A percentile compares a stretch with the other conserved stretches of the same genome.
phyloP scores from a whole-genome alignment of 2,329 filamentous ascomycete species.

The Cladophialophora bantiana region DNA sequence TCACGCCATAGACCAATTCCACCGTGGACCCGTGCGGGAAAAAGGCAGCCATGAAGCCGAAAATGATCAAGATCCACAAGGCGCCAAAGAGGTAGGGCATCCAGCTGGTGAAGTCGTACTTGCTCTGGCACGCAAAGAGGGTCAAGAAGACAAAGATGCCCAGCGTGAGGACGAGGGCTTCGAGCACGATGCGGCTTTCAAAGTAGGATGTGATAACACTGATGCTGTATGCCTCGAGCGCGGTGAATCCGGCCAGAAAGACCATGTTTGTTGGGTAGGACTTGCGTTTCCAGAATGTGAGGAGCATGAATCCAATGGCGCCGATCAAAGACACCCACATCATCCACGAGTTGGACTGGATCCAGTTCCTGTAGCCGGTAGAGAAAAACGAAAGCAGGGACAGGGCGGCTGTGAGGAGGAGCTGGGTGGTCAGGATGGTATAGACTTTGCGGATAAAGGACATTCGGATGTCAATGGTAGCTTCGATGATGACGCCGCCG shows the following conservation, averaged over 20 bases:
- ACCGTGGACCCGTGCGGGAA: constrained; percentile 81
- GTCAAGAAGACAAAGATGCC: constrained; percentile 70
- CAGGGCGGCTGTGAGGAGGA: constrained; percentile 81
- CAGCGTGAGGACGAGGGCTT: constrained; percentile 84
- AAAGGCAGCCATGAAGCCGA: constrained; percentile 91
- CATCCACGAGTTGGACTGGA: constrained; percentile 81
- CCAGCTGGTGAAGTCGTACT: constrained; percentile 98
- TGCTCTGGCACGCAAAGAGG: constrained; percentile 93
- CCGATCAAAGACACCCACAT: constrained; percentile 88
- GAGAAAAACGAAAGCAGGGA: constrained; percentile 88
- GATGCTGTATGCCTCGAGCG: constrained; percentile 91
- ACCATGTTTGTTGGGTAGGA: constrained; percentile 93
- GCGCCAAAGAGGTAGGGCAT: constrained; percentile 92
- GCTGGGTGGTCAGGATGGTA: constrained; percentile 93
- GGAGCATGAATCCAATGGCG: constrained; percentile 80
- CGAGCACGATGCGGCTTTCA: constrained; percentile 80
- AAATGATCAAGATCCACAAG: constrained; percentile 88
- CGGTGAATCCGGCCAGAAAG: constrained; percentile 89
- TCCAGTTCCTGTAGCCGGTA: constrained; percentile 79
- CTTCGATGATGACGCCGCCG: constrained; percentile 90
- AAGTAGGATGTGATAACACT: constrained; percentile 93
- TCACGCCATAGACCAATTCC: constrained; percentile 83
- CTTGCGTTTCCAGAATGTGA: constrained; percentile 95
- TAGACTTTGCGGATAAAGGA: constrained; percentile 98
- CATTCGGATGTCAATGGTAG: constrained; percentile 93